A percentile compares a stretch with the other conserved stretches of the same genome.
phyloP scores from a whole-genome alignment of 2,329 filamentous ascomycete genomes.

The Dendryphion nanum region DNA sequence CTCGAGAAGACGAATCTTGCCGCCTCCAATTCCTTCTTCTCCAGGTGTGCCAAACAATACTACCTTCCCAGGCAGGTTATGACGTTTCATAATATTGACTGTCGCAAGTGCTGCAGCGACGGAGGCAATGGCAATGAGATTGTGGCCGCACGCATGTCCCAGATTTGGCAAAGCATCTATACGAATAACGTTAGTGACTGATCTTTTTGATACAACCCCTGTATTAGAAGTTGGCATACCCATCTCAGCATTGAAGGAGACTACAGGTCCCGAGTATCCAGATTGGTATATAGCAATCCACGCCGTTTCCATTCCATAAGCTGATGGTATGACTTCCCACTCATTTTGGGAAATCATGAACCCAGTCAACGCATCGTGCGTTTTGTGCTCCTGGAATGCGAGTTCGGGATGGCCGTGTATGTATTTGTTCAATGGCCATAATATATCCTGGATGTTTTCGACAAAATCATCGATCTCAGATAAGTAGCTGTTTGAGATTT shows the following conservation, averaged over 20 bases:
- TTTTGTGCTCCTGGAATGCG: slow-evolving; percentile 18
- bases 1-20: slow-evolving; percentile 47
- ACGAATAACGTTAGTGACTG: slow-evolving; percentile 4
- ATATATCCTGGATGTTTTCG: slow-evolving; percentile 37
- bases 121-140: slow-evolving; percentile 44
- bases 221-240: slow-evolving; percentile 9
- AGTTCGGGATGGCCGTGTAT: slow-evolving; percentile 20
- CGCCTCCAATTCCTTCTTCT: slow-evolving; percentile 43
- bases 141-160: slow-evolving; percentile 48
- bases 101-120: slow-evolving; percentile 41
- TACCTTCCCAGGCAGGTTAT: slow-evolving; percentile 34
- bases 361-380: slow-evolving; percentile 18
- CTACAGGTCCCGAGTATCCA: slow-evolving; percentile 46
- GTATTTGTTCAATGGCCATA: slow-evolving; percentile 43
- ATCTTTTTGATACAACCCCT: slow-evolving; percentile 11
- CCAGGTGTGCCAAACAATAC: slow-evolving; percentile 46
- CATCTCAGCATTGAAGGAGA: slow-evolving; percentile 46
- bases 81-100: slow-evolving; percentile 25
- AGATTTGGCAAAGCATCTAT: slow-evolving; percentile 42
- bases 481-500: slow-evolving; percentile 5
- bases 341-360: slow-evolving; percentile 33
- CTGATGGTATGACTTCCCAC: slow-evolving; percentile 54
- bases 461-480: slow-evolving; percentile 40
- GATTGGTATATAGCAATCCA: slow-evolving; percentile 53
- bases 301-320: slow-evolving; percentile 53